Evolutionary conservation across 2,329 filamentous ascomycete species (phyloP).

Genomic region (Cryphonectria radicalis): DNA sequence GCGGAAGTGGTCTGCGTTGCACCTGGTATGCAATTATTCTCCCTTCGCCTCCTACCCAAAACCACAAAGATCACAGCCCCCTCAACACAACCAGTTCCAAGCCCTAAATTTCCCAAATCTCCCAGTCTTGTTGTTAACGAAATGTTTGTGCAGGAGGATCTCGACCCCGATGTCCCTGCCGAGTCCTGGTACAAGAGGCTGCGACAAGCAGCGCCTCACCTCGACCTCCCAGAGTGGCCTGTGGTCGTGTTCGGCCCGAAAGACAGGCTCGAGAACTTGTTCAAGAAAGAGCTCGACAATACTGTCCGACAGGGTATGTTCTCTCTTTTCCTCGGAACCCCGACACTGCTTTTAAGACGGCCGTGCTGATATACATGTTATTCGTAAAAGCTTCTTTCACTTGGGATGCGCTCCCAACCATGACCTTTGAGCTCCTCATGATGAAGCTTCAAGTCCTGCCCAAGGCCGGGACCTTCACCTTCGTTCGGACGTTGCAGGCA

Average conservation of each 20-base stretch:
- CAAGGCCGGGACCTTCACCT: neutral
- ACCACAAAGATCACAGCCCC: neutral
- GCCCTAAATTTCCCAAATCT: neutral
- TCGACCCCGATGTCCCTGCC: neutral
- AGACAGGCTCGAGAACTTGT: neutral
- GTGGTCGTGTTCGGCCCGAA: conserved; percentile 7
- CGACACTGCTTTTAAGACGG: neutral
- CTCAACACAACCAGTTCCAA: neutral
- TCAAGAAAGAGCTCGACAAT: neutral
- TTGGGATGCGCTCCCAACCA: neutral
- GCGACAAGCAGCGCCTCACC: neutral
- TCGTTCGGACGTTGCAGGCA: neutral
- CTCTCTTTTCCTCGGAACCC: neutral
- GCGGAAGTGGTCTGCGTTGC: conserved; percentile 3
- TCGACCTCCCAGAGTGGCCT: conserved; percentile 7
- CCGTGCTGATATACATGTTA: neutral
- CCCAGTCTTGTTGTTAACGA: neutral
- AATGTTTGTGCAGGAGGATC: neutral
- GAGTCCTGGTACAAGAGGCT: neutral
- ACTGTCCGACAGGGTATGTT: neutral
- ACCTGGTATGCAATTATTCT: neutral
- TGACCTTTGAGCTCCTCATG: neutral
- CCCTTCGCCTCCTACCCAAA: neutral
- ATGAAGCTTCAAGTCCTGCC: neutral
- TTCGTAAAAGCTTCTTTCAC: neutral